Base-by-base conservation (phyloP, 352 stramenopile species). In the Phytopythium mirpurense region DNA sequence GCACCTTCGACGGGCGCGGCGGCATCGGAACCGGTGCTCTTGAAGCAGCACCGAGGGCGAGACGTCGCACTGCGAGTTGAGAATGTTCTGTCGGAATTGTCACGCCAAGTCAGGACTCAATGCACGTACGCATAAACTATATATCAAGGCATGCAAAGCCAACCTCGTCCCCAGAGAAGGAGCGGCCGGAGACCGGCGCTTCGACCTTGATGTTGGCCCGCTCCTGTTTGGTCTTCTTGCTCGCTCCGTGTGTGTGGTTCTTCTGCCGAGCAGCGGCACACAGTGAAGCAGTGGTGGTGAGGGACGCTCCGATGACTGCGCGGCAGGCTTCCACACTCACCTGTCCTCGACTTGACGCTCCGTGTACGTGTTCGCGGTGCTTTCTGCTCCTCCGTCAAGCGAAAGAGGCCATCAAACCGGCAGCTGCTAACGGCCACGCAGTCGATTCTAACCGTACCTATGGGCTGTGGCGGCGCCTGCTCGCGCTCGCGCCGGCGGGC, bases 31-130 rank as follows among this genome's bases (percentile, higher is more conserved):
- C 19, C 79, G 72, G 57, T 90, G 79, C 59, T 90, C 76, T 48
- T 81, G 77, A 27, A 90, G 64, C 29, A 90, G 60, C 23, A 86
- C 67, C 26, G 68, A 79, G 34, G 79, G 77, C 12, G 72, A 66
- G 35, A 77, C 32, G 47, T 90, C 70, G 50, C 70, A 79, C 9
- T 76, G 70, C 9, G 79, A 86, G 59, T 90, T 90, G 40, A 90
- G 65, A 14, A 90, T 85, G 12, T 74, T 57, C 72, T 90, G 61
- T n/a, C n/a, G n/a, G n/a, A n/a, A n/a, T n/a, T n/a, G n/a, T n/a
- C n/a, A n/a, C n/a, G n/a, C n/a, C n/a, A n/a, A n/a, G n/a, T n/a
- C n/a, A n/a, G n/a, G n/a, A n/a, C n/a, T n/a, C n/a, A n/a, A n/a
- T n/a, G n/a, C n/a, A n/a, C n/a, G n/a, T n/a, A n/a, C n/a, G n/a